These are phyloP conservation scores for Ceratocystis variospora DNA, from an alignment of 2,329 filamentous ascomycete genomes.

Conservation along the genomic window DNA sequence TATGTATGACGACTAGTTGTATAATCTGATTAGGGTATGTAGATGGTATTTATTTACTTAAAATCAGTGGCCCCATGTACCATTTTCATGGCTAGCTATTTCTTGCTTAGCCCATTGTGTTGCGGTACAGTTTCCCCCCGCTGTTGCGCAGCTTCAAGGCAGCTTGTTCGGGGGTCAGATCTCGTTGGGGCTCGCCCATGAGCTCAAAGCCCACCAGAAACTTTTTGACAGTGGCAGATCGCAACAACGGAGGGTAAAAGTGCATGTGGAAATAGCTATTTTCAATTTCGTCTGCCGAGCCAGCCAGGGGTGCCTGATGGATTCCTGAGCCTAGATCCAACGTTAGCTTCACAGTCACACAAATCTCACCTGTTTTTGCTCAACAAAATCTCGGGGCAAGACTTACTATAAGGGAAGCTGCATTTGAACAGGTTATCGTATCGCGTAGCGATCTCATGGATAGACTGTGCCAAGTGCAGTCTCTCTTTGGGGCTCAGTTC, in stretches of 20 bases:
- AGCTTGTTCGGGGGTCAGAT: constrained; percentile 95
- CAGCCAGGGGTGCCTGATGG: constrained; percentile 82
- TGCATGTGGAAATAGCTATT: constrained; percentile 90
- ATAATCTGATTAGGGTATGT: background rate
- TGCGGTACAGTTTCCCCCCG: constrained; percentile 73
- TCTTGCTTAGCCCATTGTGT: constrained; percentile 23
- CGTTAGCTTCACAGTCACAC: constrained; percentile 20
- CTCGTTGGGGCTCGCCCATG: constrained; percentile 92
- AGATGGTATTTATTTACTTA: too few relatives aligned
- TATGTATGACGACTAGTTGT: background rate
- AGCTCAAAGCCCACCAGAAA: constrained; percentile 95
- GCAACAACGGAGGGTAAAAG: constrained; percentile 87
- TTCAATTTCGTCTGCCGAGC: constrained; percentile 69
- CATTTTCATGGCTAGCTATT: too few relatives aligned
- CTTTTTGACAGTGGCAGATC: constrained; percentile 87
- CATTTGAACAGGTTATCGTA: constrained; percentile 98
- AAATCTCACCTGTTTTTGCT: background rate
- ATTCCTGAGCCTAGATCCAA: constrained; percentile 59
- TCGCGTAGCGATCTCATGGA: constrained; percentile 75
- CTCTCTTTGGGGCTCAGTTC: constrained; percentile 64
- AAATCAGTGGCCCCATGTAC: too few relatives aligned
- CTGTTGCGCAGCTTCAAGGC: constrained; percentile 62
- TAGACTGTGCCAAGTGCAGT: constrained; percentile 60
- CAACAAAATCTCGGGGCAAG: background rate
- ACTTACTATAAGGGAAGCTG: constrained; percentile 80